Conservation (phyloP, 1,139 yeast genomes). For the Diutina pseudorugosa region DNA sequence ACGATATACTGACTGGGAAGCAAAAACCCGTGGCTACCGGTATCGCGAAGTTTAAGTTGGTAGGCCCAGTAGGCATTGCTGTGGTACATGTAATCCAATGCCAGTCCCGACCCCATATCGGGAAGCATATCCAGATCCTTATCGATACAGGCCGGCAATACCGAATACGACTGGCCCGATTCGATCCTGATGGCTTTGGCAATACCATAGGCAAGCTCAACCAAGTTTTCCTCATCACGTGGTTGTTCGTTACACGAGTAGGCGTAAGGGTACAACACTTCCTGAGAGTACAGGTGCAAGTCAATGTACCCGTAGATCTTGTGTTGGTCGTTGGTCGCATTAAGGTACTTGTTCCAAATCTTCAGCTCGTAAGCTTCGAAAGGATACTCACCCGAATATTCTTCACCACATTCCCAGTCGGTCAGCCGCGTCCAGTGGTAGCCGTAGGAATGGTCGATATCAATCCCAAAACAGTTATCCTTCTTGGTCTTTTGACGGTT, state of each 20-base stretch:
- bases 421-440: slow-evolving; percentile 57
- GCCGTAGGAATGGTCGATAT: slow-evolving; percentile 76
- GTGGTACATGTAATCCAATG: slow-evolving; percentile 77
- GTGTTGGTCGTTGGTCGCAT: slow-evolving; percentile 45
- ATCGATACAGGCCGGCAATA: slow-evolving; percentile 69
- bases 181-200: slow-evolving; percentile 57
- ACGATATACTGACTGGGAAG: slow-evolving; percentile 58
- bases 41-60: slow-evolving; percentile 70
- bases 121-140: slow-evolving; percentile 60
- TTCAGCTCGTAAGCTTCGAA: slow-evolving; percentile 68
- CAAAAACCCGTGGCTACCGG: slow-evolving; percentile 75
- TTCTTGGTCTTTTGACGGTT: slow-evolving; percentile 67
- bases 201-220: slow-evolving; percentile 73
- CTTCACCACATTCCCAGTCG: slow-evolving; percentile 72
- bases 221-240: slow-evolving; percentile 66
- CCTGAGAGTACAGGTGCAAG: slow-evolving; percentile 78
- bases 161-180: slow-evolving; percentile 53
- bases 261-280: slow-evolving; percentile 73
- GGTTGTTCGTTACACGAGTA: slow-evolving; percentile 64
- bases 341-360: slow-evolving; percentile 53
- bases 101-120: slow-evolving; percentile 70
- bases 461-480: slow-evolving; percentile 68
- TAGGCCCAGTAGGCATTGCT: slow-evolving; percentile 76
- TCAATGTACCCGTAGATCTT: slow-evolving; percentile 67
- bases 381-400: slow-evolving; percentile 65